A percentile compares a stretch with the other conserved stretches of the same genome.
Conservation (phyloP, 2,329 filamentous ascomycete genomes). For the Cytospora paraplurivora region DNA sequence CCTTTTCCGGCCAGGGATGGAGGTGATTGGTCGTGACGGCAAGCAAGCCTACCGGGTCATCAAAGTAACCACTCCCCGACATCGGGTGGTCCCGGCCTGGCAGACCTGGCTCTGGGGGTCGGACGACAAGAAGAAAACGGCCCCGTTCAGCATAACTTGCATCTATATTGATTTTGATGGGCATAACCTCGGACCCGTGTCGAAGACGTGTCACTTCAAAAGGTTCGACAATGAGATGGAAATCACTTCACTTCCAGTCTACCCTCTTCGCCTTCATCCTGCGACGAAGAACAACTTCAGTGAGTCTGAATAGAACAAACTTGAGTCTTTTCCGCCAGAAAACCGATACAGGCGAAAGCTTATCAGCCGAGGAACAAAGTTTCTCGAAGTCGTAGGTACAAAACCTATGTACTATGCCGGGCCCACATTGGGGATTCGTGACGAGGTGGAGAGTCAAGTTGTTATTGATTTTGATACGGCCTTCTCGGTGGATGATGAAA, state of each 20-base stretch:
- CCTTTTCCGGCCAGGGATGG: slow-evolving; percentile 35
- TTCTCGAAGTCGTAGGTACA: slow-evolving; percentile 29
- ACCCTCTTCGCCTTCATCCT: slow-evolving; percentile 32
- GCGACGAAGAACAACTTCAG: not conserved
- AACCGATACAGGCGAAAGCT: slow-evolving; percentile 26
- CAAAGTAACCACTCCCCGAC: slow-evolving; percentile 10
- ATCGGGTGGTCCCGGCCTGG: slow-evolving; percentile 13
- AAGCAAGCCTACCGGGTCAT: slow-evolving; percentile 36
- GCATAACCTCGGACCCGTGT: slow-evolving; percentile 34
- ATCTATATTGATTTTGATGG: slow-evolving; percentile 40
- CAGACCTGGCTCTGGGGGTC: not conserved
- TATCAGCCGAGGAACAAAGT: slow-evolving; percentile 31
- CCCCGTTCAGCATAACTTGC: slow-evolving; percentile 26
- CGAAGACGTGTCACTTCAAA: slow-evolving; percentile 31
- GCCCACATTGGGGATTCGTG: slow-evolving; percentile 30
- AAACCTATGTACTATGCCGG: slow-evolving; percentile 38
- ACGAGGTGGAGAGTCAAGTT: slow-evolving; percentile 39
- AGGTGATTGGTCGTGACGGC: slow-evolving; percentile 27
- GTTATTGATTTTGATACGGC: slow-evolving; percentile 38
- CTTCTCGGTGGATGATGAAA: slow-evolving; percentile 23
- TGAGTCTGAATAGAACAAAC: not conserved
- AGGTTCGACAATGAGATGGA: slow-evolving; percentile 35
- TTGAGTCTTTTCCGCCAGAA: accelerated
- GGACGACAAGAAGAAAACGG: slow-evolving; percentile 9
- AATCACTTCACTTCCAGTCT: slow-evolving; percentile 33